A percentile compares a stretch with the other conserved stretches of the same genome.
phyloP scores from a whole-genome alignment of 75 land plant genomes.

The Picea sitchensis region DNA sequence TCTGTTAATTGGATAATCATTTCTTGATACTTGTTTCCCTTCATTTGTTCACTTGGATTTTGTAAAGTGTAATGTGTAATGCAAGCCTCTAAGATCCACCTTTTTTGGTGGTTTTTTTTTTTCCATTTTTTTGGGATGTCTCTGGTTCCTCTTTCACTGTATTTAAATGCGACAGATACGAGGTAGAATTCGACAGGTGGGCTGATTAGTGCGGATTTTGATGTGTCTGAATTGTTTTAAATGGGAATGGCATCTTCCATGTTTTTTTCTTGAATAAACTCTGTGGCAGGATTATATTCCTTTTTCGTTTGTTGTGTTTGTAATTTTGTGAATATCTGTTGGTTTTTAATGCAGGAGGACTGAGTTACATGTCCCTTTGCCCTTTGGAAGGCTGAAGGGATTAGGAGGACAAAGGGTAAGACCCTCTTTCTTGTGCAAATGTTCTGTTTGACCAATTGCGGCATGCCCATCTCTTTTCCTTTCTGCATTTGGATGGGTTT shows the following conservation, averaged over 20 bases:
- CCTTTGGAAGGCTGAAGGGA: background rate
- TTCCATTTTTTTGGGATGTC: too few species aligned
- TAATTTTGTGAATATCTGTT: background rate
- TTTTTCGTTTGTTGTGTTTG: background rate
- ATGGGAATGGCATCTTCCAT: background rate
- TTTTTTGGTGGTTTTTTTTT: background rate
- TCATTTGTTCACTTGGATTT: background rate
- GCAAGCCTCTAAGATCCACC: background rate
- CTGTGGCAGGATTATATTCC: background rate
- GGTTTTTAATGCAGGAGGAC: conserved; percentile 3
- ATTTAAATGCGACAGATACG: too few species aligned
- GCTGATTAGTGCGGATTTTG: background rate
- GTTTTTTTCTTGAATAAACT: background rate
- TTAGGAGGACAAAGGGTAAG: background rate
- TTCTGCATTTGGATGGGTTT: background rate
- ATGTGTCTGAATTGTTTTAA: background rate
- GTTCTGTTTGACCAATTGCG: background rate
- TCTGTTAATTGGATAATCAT: background rate
- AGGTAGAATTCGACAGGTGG: background rate
- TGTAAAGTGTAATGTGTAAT: background rate
- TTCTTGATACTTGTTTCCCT: background rate
- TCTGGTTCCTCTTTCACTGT: too few species aligned
- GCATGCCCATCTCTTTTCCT: background rate
- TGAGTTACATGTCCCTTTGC: conserved; percentile 1
- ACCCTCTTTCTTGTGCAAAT: background rate